A percentile compares a stretch with the other conserved stretches of the same genome.
Evolutionary conservation across 2,329 filamentous ascomycete genomes (phyloP).

Genomic region (Teratosphaeria epicoccoides): DNA sequence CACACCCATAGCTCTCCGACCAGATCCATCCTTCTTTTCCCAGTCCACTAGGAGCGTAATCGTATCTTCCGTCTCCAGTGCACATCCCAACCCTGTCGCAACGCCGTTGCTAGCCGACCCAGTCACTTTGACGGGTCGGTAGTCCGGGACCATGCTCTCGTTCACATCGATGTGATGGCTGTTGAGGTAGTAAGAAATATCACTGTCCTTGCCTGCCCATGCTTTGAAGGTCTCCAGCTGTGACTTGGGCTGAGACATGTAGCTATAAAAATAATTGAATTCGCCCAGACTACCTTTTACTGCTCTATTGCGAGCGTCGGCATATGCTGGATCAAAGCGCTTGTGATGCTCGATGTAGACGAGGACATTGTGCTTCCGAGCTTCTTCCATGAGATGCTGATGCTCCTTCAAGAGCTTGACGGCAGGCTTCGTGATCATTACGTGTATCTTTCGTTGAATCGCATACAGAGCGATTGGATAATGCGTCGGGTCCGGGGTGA

Average conservation of each 20-base stretch:
- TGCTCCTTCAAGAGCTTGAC: slow-evolving; percentile 77
- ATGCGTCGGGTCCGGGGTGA: slow-evolving; percentile 88
- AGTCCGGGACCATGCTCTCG: slow-evolving; percentile 82
- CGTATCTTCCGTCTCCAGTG: slow-evolving; percentile 75
- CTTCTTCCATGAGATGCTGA: slow-evolving; percentile 60
- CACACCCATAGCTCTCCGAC: slow-evolving; percentile 70
- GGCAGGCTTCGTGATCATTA: slow-evolving; percentile 88
- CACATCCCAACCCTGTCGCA: slow-evolving; percentile 68
- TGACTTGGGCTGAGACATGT: slow-evolving; percentile 88
- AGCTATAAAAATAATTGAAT: slow-evolving; percentile 97
- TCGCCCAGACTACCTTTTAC: slow-evolving; percentile 58
- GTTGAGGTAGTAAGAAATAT: slow-evolving; percentile 95
- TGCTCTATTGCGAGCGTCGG: slow-evolving; percentile 71
- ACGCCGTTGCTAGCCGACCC: slow-evolving; percentile 69
- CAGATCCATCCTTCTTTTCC: slow-evolving; percentile 59
- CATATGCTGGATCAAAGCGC: slow-evolving; percentile 86
- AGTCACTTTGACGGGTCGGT: slow-evolving; percentile 66
- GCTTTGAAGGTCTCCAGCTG: slow-evolving; percentile 91
- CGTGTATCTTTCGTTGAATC: slow-evolving; percentile 77
- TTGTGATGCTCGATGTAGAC: slow-evolving; percentile 96
- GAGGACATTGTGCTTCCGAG: slow-evolving; percentile 66
- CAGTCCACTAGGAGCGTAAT: slow-evolving; percentile 86
- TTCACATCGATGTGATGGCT: slow-evolving; percentile 88
- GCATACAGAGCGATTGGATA: slow-evolving; percentile 88
- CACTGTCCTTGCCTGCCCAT: slow-evolving; percentile 83